A percentile compares a stretch with the other conserved stretches of the same genome.
Evolutionary conservation across 2,329 filamentous ascomycete genomes (phyloP).

Genomic region (Fusarium annulatum): DNA sequence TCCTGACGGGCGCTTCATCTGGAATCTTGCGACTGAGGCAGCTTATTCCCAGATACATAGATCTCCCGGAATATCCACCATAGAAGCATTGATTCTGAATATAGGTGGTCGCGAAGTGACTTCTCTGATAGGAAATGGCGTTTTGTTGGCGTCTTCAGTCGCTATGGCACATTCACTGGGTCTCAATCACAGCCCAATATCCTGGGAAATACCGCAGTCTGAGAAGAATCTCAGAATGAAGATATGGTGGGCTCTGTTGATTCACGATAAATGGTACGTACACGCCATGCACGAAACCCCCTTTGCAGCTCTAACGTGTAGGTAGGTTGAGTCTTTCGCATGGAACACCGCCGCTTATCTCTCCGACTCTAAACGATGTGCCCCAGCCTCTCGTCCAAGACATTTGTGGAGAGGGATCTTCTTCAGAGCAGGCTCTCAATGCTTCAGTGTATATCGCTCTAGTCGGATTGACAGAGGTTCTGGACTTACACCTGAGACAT

Average conservation of each 20-base stretch:
- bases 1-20: constrained; percentile 69
- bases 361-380: constrained; percentile 60
- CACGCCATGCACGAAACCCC: accelerated
- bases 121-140: constrained; percentile 67
- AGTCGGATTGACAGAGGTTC: constrained; percentile 55
- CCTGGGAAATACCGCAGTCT: constrained; percentile 62
- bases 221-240: constrained; percentile 64
- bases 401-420: constrained; percentile 42
- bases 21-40: constrained; percentile 70
- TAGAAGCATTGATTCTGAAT: constrained; percentile 68
- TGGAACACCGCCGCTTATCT: constrained; percentile 63
- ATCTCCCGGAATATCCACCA: constrained; percentile 67
- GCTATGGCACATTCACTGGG: constrained; percentile 65
- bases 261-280: constrained; percentile 66
- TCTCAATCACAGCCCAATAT: constrained; percentile 62
- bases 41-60: constrained; percentile 69
- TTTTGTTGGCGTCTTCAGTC: constrained; percentile 61
- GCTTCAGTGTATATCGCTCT: constrained; percentile 59
- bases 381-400: constrained; percentile 54
- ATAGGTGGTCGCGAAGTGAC: constrained; percentile 69
- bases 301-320: not conserved
- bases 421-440: constrained; percentile 36
- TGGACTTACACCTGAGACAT: constrained; percentile 47
- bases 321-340: constrained; percentile 63
- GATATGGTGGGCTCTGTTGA: constrained; percentile 66